Evolutionary conservation across 2,329 filamentous ascomycete species (phyloP), one percentile per base, ranked within the genome.

Genomic region (Epicoccum sorghinum): DNA sequence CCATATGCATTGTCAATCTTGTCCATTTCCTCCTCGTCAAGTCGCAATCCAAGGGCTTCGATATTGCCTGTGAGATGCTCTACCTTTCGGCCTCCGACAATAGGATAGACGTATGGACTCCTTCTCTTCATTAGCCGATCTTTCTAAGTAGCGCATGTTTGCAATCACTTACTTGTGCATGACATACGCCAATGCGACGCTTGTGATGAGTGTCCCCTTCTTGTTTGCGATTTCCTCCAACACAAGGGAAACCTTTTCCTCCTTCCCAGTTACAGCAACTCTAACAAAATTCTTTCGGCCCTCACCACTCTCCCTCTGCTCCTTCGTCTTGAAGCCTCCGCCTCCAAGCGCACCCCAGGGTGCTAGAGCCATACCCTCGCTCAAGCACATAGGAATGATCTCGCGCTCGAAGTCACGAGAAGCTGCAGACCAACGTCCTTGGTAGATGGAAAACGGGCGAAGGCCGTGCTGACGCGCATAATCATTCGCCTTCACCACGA

Each of bases 61-160:
- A 91, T 88, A 64, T 91, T 91, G 52, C 80, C 80, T 67, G 86
- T 83, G 38, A 93, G 76, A 67, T 92, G 88, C 40, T 87, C 84
- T 8, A 89, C 71, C 62, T 86, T 91, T 9, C 88, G 81, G 0
- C 87, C 86, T 6, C 89, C 89, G 4, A 91, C 78, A 38, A 92
- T 86, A 1, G 89, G 89, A 67, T 90, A 90, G 12, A 91, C 86
- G 64, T 90, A 84, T 0, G 87, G 83, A 13, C 18, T 38, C 27
- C 40, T 44, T 18, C 9, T n/a, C 13, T 0, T 85, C 13, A 18
- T 51, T 7, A 51, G 47, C 27, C 12, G 12, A 6, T 9, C 2
- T 32, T 4, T 7, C 18, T 29, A n/a, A 9, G n/a, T 18, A 18
- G 18, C 14, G 1, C 23, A 3, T 1, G 2, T 25, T 4, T 12